A percentile compares a stretch with the other conserved stretches of the same genome.
These are phyloP conservation scores for Mycotypha africana DNA, from an alignment of 371 early-diverging fungal genomes.

Conservation along the genomic window DNA sequence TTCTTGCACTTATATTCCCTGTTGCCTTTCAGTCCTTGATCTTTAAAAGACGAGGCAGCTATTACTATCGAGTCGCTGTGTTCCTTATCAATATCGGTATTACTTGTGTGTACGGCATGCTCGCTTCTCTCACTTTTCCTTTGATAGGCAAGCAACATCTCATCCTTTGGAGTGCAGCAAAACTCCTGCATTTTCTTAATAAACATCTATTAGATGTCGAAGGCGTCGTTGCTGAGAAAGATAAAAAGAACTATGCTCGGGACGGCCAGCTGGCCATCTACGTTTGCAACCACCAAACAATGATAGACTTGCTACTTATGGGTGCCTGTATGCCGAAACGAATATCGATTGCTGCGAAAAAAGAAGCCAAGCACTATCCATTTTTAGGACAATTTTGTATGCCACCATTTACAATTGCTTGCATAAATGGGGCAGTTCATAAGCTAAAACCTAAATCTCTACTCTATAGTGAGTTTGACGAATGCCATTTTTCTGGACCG, in stretches of 20 bases:
- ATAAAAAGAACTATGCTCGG: constrained; percentile 46
- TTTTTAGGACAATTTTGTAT: constrained; percentile 84
- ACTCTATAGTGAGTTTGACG: constrained; percentile 69
- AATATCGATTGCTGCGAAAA: constrained; percentile 77
- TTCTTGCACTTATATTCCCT: no score
- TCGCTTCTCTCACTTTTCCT: constrained; percentile 40
- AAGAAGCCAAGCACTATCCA: constrained; percentile 71
- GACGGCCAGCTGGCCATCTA: constrained; percentile 56
- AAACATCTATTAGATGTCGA: constrained; percentile 53
- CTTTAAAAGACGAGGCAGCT: no score
- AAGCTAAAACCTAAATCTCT: no score
- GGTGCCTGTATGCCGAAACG: constrained; percentile 67
- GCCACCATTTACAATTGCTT: no score
- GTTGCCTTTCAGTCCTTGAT: no score
- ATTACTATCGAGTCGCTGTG: constrained; percentile 21
- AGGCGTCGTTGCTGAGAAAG: constrained; percentile 57
- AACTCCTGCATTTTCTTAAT: constrained; percentile 43
- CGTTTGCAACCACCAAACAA: constrained; percentile 86
- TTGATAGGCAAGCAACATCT: constrained; percentile 42
- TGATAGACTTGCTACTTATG: constrained; percentile 73
- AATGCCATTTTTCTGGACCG: constrained; percentile 88
- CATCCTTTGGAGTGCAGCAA: constrained; percentile 60
- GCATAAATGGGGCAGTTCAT: no score
- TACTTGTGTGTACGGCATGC: constrained; percentile 35
- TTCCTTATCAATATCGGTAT: constrained; percentile 21